Conservation (phyloP, 345 rosid genomes). For the Populus davidiana region DNA sequence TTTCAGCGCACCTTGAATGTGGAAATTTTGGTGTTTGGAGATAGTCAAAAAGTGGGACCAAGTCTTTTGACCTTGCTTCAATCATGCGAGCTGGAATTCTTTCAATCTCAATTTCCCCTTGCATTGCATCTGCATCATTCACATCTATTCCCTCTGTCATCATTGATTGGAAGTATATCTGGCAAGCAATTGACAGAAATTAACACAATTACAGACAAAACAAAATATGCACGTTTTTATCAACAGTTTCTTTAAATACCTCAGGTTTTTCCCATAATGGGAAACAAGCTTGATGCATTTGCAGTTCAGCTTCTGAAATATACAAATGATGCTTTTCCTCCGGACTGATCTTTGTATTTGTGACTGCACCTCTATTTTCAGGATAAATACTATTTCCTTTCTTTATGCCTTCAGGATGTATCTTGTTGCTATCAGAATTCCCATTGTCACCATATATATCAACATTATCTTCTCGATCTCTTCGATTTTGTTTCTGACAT, state of each 20-base stretch:
- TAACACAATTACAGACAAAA: not conserved
- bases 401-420: constrained; percentile 64
- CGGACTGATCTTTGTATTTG: constrained; percentile 30
- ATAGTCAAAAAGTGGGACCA: constrained; percentile 67
- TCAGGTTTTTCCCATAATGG: constrained; percentile 72
- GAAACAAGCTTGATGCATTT: constrained; percentile 47
- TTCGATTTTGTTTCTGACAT: constrained; percentile 64
- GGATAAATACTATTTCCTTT: constrained; percentile 34
- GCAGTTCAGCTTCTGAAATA: constrained; percentile 82
- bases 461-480: constrained; percentile 65
- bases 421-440: constrained; percentile 53
- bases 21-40: constrained; percentile 42
- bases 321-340: constrained; percentile 65
- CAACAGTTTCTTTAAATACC: constrained; percentile 37
- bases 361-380: constrained; percentile 25
- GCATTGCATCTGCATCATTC: constrained; percentile 39
- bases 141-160: constrained; percentile 21
- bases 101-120: constrained; percentile 73
- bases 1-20: constrained; percentile 40
- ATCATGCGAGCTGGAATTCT: constrained; percentile 50
- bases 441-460: constrained; percentile 89
- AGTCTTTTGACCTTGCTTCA: constrained; percentile 62
- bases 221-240: not conserved
- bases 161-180: constrained; percentile 64
- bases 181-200: constrained; percentile 28